Evolutionary conservation across 2,329 filamentous ascomycete genomes (phyloP), one percentile per base, ranked within the genome.

Genomic region (Phaeosphaeria sp.): DNA sequence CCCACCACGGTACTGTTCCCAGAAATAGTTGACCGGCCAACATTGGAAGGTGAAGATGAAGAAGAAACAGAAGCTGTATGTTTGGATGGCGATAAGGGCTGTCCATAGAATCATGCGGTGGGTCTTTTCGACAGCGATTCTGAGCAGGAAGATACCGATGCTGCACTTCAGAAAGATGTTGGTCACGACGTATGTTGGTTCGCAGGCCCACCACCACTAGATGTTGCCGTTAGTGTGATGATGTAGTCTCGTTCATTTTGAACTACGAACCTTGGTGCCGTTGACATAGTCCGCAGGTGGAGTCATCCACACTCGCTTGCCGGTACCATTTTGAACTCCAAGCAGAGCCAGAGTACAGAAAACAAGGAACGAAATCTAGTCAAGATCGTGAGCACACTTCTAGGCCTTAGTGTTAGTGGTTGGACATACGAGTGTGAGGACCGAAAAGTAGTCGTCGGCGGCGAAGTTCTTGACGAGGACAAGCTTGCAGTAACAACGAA

Each of bases 201-300:
- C 59, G 52, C 61, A 64, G 17, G 52, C 30, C 61, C 61, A 64
- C 61, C 61, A 64, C 59, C 59, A 64, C 61, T 64, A n/a, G 33
- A 33, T 15, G 3, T 27, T 3, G 25, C 17, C 17, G n/a, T 48
- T 48, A 48, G 45, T 11, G 33, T 15, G 15, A 25, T 27, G 33
- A 24, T n/a, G 56, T 39, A 44, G 17, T 27, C 33, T 40, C 42
- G 20, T 40, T 33, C 11, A 20, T 30, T 42, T 9, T 44, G 18
- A 11, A 11, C 11, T 22, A 22, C 42, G 42, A 15, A 64, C 61
- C 59, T 64, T 64, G 59, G 61, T 64, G 30, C 61, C 61, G 13
- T 54, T 49, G 13, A 59, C 56, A 27, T 54, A 58, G 3, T 60
- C 54, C n/a, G 61, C 56, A 13, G 57, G 54, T 4, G 56, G 59